These are phyloP conservation scores for Fraxinus xanthoxyloides DNA, from an alignment of 305 asterid genomes.

Conservation along the genomic window DNA sequence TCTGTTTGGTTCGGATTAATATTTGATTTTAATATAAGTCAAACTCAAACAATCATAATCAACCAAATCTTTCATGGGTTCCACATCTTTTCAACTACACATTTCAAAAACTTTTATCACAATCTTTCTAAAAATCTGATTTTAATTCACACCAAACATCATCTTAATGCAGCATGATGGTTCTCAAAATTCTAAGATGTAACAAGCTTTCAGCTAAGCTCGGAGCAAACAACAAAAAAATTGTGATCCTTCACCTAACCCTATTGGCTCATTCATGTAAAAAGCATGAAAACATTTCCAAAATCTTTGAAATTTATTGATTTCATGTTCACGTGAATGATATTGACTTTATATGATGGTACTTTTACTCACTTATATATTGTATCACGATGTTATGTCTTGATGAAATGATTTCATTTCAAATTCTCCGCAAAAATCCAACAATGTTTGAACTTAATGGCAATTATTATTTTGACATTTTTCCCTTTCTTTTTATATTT, in stretches of 20 bases:
- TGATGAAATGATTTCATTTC: background rate
- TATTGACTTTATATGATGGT: background rate
- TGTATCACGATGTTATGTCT: background rate
- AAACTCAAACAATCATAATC: too few relatives aligned
- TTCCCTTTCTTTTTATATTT: background rate
- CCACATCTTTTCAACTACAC: too few relatives aligned
- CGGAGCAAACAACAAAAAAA: background rate
- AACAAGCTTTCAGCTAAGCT: background rate
- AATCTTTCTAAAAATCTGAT: too few relatives aligned
- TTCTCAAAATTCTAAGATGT: background rate
- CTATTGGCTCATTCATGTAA: background rate
- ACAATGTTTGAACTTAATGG: background rate
- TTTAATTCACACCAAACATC: too few relatives aligned
- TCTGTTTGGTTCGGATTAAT: too few relatives aligned
- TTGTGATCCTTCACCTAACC: background rate
- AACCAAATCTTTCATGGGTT: too few relatives aligned
- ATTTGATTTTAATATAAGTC: too few relatives aligned
- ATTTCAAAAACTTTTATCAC: too few relatives aligned
- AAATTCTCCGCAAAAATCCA: background rate
- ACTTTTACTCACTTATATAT: background rate
- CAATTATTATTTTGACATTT: background rate
- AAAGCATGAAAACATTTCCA: background rate
- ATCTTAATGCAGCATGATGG: background rate
- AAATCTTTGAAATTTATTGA: background rate
- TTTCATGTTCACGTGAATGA: background rate